Evolutionary conservation across 1,284 basidiomycete genomes (phyloP).

Genomic region (Spongiforma sp.): DNA sequence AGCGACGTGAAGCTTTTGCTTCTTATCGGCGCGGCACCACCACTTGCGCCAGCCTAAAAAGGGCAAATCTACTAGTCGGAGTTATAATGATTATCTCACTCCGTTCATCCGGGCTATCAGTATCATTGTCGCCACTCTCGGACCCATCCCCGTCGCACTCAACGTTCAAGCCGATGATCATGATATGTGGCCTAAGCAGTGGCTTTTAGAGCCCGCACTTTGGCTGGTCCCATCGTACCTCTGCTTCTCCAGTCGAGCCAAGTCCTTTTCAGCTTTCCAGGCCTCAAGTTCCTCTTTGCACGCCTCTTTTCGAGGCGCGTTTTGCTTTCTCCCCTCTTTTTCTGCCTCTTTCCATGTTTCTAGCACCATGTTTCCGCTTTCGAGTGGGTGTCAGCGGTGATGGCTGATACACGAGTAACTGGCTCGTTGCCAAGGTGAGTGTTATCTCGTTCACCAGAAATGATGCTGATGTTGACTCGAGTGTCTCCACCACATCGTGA

Average conservation of each 20-base stretch:
- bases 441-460: neutral
- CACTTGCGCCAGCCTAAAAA: neutral
- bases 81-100: neutral
- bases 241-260: neutral
- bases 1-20: neutral
- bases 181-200: neutral
- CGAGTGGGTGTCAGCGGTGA: neutral
- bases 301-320: neutral
- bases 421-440: too few species aligned
- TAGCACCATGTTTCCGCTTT: neutral
- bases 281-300: neutral
- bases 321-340: neutral
- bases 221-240: neutral
- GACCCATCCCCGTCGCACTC: neutral
- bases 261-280: neutral
- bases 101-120: neutral
- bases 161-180: neutral
- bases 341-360: neutral
- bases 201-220: neutral
- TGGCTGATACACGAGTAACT: neutral
- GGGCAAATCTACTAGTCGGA: neutral
- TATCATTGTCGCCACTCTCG: neutral
- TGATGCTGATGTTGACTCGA: too few species aligned
- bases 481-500: too few species aligned
- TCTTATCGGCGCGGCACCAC: neutral